Base-by-base conservation (phyloP, 2,329 filamentous ascomycete genomes). In the Talaromyces sp. region DNA sequence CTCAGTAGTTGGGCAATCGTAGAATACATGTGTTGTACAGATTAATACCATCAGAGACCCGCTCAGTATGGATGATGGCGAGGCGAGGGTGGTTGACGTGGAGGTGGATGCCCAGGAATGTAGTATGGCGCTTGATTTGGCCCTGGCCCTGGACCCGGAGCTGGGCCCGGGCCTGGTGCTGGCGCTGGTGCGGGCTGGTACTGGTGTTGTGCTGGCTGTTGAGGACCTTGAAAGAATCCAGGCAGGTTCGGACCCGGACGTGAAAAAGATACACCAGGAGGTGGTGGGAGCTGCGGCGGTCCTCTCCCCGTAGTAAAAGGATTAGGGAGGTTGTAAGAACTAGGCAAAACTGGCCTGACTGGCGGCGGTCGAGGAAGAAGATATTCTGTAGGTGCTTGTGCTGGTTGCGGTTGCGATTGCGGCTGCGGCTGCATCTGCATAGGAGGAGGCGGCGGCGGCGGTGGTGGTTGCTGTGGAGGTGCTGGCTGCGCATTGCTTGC, bases 261-360 rank as follows among this genome's bases (percentile, higher is more conserved):
- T 61, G 15, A 70, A 59, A 77, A 77, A 58, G 72, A 71, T 6
- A 75, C 74, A 13, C 74, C 73, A n/a, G 71, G 72, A 7, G 73
- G 75, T 19, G 75, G 74, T 15, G 76, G 75, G 10, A 78, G 72
- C 58, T 76, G 75, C n/a, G 72, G 75, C 19, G 71, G 71, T 8
- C 64, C 63, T 2, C 72, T 69, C 28, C 65, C 68, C 63, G 72
- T 64, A 8, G 71, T 67, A 61, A 77, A 77, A 15, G 73, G 72
- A 59, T 77, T 73, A 11, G 75, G 75, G 28, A 77, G 65, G 55
- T 70, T 69, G 52, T 67, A 68, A 36, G 72, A 66, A 3, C 73
- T 72, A 30, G 75, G 75, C 13, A 77, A 69, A 22, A 77, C 64
- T 17, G 73, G 73, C n/a, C 75, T 72, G 7, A 72, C 70, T 59